These are phyloP conservation scores for Butyriboletus loyo DNA, from an alignment of 768 basidiomycete species.

Conservation along the genomic window DNA sequence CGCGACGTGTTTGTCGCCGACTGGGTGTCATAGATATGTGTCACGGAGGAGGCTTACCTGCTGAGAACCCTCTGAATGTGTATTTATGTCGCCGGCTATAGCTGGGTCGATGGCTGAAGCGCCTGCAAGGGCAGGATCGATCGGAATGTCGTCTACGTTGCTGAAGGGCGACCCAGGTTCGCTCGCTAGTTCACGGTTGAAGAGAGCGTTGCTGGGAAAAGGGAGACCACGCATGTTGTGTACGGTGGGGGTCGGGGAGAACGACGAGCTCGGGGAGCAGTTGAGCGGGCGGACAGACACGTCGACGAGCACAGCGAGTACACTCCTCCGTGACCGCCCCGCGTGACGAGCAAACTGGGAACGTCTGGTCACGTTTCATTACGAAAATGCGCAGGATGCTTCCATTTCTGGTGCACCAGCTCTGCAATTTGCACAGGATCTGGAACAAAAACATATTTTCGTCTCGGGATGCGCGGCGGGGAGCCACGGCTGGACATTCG, in stretches of 20 bases:
- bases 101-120: constrained; percentile 50
- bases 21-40: constrained; percentile 13
- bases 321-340: constrained; percentile 29
- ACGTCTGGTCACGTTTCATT: constrained; percentile 26
- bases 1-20: constrained; percentile 65
- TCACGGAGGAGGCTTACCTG: constrained; percentile 39
- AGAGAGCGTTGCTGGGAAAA: constrained; percentile 41
- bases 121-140: constrained; percentile 71
- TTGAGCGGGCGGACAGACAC: constrained; percentile 27
- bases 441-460: neutral
- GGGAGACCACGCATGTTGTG: constrained; percentile 57
- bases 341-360: constrained; percentile 29
- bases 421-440: constrained; percentile 4
- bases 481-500: neutral
- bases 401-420: constrained; percentile 6
- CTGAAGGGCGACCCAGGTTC: constrained; percentile 59
- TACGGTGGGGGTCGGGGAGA: constrained; percentile 7
- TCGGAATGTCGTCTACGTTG: constrained; percentile 66
- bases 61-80: constrained; percentile 10
- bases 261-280: constrained; percentile 15
- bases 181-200: constrained; percentile 54
- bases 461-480: neutral
- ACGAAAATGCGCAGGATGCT: constrained; percentile 7
- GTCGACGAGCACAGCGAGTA: constrained; percentile 38
- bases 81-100: constrained; percentile 34